Evolutionary conservation across 345 rosid species (phyloP).

Genomic region (Eucalyptus fibrosa): DNA sequence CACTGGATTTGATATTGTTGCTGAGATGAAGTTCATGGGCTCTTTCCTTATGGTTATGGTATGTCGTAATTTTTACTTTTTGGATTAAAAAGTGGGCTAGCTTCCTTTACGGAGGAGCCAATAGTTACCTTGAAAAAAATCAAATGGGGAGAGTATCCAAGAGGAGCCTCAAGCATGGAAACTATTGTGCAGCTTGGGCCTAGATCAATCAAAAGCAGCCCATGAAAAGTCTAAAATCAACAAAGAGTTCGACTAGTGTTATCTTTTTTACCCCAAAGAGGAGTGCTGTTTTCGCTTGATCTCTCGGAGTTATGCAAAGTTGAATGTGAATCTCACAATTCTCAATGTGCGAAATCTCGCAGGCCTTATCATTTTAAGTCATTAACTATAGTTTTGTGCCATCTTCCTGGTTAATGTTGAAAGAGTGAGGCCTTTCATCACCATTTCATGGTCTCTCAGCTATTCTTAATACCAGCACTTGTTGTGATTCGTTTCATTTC

Average conservation of each 20-base stretch:
- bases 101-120: neutral
- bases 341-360: neutral
- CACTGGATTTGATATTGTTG: too few species aligned
- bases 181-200: neutral
- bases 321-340: neutral
- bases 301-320: neutral
- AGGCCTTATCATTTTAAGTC: neutral
- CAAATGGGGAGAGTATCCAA: neutral
- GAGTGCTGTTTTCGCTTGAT: neutral
- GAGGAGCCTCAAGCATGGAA: neutral
- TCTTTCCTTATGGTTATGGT: too few species aligned
- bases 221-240: neutral
- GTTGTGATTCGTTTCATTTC: neutral
- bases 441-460: neutral
- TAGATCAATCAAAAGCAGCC: neutral
- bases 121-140: neutral
- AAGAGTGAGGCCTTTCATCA: neutral
- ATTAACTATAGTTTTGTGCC: neutral
- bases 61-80: neutral
- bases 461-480: neutral
- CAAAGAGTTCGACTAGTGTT: neutral
- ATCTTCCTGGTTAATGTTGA: neutral
- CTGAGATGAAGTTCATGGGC: too few species aligned
- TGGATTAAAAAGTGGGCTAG: neutral
- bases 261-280: neutral